Evolutionary conservation across 1,139 yeast species (phyloP).

Genomic region (Kodamaea alishanica): DNA sequence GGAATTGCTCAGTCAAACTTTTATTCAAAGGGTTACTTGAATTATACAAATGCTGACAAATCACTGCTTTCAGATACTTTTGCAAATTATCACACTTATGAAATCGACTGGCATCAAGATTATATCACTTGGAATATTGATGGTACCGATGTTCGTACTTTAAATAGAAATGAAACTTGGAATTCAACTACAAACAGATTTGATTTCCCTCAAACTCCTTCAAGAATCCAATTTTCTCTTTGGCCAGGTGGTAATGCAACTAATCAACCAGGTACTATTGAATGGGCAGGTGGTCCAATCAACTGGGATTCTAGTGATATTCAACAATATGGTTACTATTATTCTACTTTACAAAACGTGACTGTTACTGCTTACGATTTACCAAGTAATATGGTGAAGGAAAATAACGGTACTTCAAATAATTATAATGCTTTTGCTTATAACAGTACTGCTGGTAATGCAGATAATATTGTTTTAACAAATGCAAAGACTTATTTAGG

Average conservation of each 20-base stretch:
- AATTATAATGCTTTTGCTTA: conserved; percentile 52
- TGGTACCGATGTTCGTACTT: conserved; percentile 64
- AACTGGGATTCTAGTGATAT: conserved; percentile 82
- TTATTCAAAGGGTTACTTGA: conserved; percentile 69
- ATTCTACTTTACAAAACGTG: conserved; percentile 58
- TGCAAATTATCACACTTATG: conserved; percentile 70
- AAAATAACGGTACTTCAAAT: conserved; percentile 19
- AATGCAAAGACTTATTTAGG: conserved; percentile 60
- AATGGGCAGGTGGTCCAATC: conserved; percentile 91
- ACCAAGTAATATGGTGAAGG: conserved; percentile 43
- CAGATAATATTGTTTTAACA: conserved; percentile 51
- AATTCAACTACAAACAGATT: conserved; percentile 59
- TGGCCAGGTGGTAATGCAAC: conserved; percentile 88
- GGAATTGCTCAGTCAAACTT: conserved; percentile 68
- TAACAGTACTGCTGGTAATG: conserved; percentile 46
- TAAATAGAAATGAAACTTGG: conserved; percentile 61
- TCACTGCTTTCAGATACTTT: conserved; percentile 51
- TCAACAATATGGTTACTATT: conserved; percentile 71
- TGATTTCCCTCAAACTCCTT: conserved; percentile 86
- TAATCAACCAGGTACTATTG: conserved; percentile 71
- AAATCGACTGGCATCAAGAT: conserved; percentile 81
- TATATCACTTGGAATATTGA: conserved; percentile 69
- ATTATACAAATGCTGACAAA: conserved; percentile 59
- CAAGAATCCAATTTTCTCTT: conserved; percentile 76
- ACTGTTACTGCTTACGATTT: conserved; percentile 66